Percentiles rank a stretch among this genome's conserved stretches.
These are phyloP conservation scores for Phoma herbarum DNA, from an alignment of 2,329 filamentous ascomycete genomes.

Conservation along the genomic window DNA sequence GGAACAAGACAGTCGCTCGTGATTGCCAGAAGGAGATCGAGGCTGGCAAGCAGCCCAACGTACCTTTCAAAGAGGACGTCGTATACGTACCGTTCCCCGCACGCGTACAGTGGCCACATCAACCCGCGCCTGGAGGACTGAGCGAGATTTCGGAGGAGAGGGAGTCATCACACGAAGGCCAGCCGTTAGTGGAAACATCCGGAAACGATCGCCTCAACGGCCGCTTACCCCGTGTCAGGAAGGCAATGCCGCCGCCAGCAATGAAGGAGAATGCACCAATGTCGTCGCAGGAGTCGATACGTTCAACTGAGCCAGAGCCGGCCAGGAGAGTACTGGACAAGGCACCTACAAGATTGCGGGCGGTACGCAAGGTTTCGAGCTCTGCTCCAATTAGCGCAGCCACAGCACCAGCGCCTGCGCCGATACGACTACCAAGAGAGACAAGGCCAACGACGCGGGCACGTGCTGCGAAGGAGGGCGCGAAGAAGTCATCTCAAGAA, in stretches of 20 bases:
- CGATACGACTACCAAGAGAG: slow-evolving; percentile 41
- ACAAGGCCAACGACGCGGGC: slow-evolving; percentile 40
- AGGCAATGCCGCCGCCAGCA: slow-evolving; percentile 38
- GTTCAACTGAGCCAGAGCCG: slow-evolving; percentile 31
- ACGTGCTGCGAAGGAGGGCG: slow-evolving; percentile 34
- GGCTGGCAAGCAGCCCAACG: slow-evolving; percentile 57
- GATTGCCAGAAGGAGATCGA: slow-evolving; percentile 61
- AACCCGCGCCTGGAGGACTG: slow-evolving; percentile 41
- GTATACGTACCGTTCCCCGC: slow-evolving; percentile 59
- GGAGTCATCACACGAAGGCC: slow-evolving; percentile 51
- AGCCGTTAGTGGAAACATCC: slow-evolving; percentile 55
- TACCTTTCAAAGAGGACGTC: slow-evolving; percentile 59
- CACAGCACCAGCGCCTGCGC: slow-evolving; percentile 41
- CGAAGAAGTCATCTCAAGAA: slow-evolving; percentile 24
- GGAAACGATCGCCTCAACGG: slow-evolving; percentile 54
- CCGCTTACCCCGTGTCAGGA: slow-evolving; percentile 33
- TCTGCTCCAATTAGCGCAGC: slow-evolving; percentile 43
- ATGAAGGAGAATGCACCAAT: slow-evolving; percentile 52
- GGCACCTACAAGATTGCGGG: slow-evolving; percentile 47
- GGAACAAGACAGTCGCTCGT: slow-evolving; percentile 59
- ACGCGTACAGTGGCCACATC: slow-evolving; percentile 50
- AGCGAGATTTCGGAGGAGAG: slow-evolving; percentile 54
- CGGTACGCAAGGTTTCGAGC: slow-evolving; percentile 49
- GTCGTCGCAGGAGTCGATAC: slow-evolving; percentile 30
- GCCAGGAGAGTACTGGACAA: slow-evolving; percentile 45